Conservation (phyloP, 2,329 filamentous ascomycete genomes). For the Diatrype stigma region DNA sequence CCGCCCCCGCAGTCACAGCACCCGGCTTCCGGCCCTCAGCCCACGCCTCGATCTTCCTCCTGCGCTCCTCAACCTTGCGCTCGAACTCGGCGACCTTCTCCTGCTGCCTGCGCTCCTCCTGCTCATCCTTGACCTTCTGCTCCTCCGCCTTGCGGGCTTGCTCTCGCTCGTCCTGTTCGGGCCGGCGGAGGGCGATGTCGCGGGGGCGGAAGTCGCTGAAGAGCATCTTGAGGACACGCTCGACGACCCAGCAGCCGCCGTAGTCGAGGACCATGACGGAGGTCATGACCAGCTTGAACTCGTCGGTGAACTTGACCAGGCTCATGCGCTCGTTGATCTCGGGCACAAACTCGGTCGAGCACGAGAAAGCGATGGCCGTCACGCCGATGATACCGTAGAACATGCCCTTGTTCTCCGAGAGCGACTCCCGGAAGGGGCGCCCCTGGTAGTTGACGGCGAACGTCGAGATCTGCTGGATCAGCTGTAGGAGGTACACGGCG, state of each 20-base stretch:
- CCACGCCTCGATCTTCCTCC: conserved; percentile 45
- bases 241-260: conserved; percentile 78
- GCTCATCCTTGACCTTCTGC: conserved; percentile 42
- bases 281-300: conserved; percentile 88
- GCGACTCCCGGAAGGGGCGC: conserved; percentile 91
- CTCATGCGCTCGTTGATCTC: conserved; percentile 93
- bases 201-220: conserved; percentile 93
- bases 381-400: conserved; percentile 94
- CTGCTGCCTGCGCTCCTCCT: conserved; percentile 48
- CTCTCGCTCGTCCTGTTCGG: conserved; percentile 82
- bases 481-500: conserved; percentile 91
- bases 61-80: conserved; percentile 50
- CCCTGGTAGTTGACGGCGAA: conserved; percentile 99
- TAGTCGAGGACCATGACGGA: conserved; percentile 84
- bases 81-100: conserved; percentile 59
- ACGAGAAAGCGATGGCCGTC: conserved; percentile 85
- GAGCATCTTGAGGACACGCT: conserved; percentile 75
- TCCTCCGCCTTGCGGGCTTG: conserved; percentile 61
- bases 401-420: conserved; percentile 96
- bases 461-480: conserved; percentile 98
- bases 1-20: conserved; percentile 2
- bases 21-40: conserved; percentile 24
- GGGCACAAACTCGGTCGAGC: conserved; percentile 90
- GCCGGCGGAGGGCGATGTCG: conserved; percentile 82
- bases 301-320: conserved; percentile 80